Evolutionary conservation across 1,139 yeast genomes (phyloP), one percentile per base, ranked within the genome.

Genomic region (Debaryomyces sp.): DNA sequence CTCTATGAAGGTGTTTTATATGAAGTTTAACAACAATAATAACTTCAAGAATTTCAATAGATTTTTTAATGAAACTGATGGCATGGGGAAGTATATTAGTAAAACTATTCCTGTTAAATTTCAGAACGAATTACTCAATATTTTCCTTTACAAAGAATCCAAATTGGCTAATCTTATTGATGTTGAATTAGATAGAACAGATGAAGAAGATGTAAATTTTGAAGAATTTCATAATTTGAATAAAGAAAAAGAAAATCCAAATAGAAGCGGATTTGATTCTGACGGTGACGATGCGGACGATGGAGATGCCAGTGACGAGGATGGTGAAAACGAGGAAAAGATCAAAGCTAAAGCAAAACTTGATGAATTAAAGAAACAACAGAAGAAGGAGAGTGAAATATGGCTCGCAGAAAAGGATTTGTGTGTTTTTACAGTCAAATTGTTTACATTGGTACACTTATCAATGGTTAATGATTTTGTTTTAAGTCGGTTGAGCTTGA

Each of bases 191-290:
- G 87, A 82, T 32, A 74, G 89, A 57, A 70, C 67, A 22, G 83
- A 75, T 35, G 75, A 76, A 34, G 91, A 86, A 62, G 85, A 77
- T 56, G 87, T 84, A 3, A 77, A 78, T 52, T 76, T 77, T 49
- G 80, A 71, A 46, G 76, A 75, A 21, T 55, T 63, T 50, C 55
- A 59, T 32, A 60, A 54, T 9, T 56, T 51, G 30, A 60, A 50
- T 6, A 55, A 43, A 5, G 58, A 50, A 4, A 54, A 51, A 10
- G 27, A 44, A 6, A 46, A 47, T 10, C 21, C 12, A 13, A 48
- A 44, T 47, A 38, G 27, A 7, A 56, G 61, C 42, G 51, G 45
- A 40, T 60, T 60, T 49, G 67, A 55, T 21, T 48, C 54, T 2
- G 57, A 57, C 17, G 56, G 54, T 13, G 62, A 60, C 1, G 52